Percentiles rank a stretch among this genome's conserved stretches.
Conservation (phyloP, 805 yeast species). For the Deakozyma indianensis region DNA sequence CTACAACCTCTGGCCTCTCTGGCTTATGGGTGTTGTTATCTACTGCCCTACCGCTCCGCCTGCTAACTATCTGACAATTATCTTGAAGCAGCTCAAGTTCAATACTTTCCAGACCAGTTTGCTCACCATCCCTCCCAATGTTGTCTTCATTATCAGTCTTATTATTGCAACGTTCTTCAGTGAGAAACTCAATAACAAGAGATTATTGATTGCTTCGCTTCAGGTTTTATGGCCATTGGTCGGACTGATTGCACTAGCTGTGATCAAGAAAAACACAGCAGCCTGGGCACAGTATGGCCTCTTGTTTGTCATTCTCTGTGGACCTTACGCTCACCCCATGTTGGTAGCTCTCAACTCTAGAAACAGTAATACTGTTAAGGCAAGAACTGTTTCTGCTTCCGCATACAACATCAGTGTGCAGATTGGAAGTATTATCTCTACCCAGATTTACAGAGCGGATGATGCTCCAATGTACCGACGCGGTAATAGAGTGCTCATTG, state of each 20-base stretch:
- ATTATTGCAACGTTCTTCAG: slow-evolving; percentile 10
- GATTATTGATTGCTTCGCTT: not conserved
- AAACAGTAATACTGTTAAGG: slow-evolving; percentile 47
- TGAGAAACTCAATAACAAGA: not conserved
- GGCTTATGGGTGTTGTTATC: slow-evolving; percentile 31
- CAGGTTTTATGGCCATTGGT: not conserved
- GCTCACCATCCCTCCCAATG: slow-evolving; percentile 34
- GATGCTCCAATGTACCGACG: slow-evolving; percentile 47
- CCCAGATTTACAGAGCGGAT: slow-evolving; percentile 40
- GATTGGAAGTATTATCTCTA: slow-evolving; percentile 36
- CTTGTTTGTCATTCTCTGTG: slow-evolving; percentile 14
- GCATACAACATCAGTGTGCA: slow-evolving; percentile 53
- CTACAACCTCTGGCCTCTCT: slow-evolving; percentile 44
- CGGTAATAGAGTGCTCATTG: slow-evolving; percentile 24
- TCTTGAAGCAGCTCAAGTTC: slow-evolving; percentile 35
- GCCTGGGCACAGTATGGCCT: slow-evolving; percentile 20
- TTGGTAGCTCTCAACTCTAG: slow-evolving; percentile 33
- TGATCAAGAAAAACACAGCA: not conserved
- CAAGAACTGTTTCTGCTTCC: slow-evolving; percentile 52
- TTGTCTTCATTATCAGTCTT: slow-evolving; percentile 14
- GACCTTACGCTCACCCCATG: slow-evolving; percentile 35
- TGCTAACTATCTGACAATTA: slow-evolving; percentile 32
- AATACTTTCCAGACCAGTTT: slow-evolving; percentile 36
- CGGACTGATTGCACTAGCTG: not conserved
- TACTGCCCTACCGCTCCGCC: slow-evolving; percentile 26